Evolutionary conservation across 2,329 filamentous ascomycete species (phyloP).

Genomic region (Fusarium palustre): DNA sequence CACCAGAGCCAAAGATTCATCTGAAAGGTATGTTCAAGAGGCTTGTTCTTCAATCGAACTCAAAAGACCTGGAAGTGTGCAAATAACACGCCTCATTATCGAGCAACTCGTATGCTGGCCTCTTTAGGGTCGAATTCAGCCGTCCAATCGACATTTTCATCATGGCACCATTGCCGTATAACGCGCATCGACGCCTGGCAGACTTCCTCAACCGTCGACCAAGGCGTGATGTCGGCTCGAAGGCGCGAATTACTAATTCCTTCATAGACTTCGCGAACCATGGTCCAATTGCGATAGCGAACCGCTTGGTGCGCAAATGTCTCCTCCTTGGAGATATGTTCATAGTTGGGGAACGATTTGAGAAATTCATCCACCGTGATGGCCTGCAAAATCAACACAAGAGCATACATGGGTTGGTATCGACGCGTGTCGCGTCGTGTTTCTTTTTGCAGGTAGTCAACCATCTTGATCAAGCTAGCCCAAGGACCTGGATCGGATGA

Average conservation of each 20-base stretch:
- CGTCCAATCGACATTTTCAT: constrained; percentile 61
- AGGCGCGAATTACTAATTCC: constrained; percentile 47
- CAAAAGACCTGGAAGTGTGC: neutral
- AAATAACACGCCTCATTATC: constrained; percentile 4
- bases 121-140: constrained; percentile 52
- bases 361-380: constrained; percentile 60
- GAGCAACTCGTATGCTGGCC: constrained; percentile 29
- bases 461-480: constrained; percentile 60
- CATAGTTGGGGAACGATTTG: constrained; percentile 50
- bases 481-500: constrained; percentile 57
- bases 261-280: constrained; percentile 49
- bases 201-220: constrained; percentile 60
- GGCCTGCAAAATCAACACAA: constrained; percentile 59
- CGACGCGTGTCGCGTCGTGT: constrained; percentile 52
- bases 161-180: constrained; percentile 58
- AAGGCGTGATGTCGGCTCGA: constrained; percentile 53
- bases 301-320: constrained; percentile 46
- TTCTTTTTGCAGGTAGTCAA: constrained; percentile 55
- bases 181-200: constrained; percentile 55
- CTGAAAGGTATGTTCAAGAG: neutral
- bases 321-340: constrained; percentile 36
- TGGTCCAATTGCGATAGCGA: constrained; percentile 46
- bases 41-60: neutral
- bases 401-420: constrained; percentile 56
- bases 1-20: constrained; percentile 10